phyloP scores from a whole-genome alignment of 192 early-diverging fungal genomes.

The Coemansia sp. region DNA sequence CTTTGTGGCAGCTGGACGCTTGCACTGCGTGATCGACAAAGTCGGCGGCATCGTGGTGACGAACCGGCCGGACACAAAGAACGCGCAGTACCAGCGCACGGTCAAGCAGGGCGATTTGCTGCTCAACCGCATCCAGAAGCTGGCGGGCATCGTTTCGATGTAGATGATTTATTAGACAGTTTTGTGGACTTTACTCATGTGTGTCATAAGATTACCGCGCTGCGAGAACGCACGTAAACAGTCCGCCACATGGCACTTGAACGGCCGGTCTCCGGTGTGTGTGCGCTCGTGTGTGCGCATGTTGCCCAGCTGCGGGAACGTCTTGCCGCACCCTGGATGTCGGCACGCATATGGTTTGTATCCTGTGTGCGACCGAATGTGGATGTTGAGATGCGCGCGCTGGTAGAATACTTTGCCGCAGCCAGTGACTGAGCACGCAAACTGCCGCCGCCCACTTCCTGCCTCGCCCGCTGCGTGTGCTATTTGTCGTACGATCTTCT shows the following conservation, averaged over 20 bases:
- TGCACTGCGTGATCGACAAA: constrained; percentile 99
- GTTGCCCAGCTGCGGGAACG: constrained; percentile 79
- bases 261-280: constrained; percentile 75
- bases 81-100: constrained; percentile 93
- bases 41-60: constrained; percentile 96
- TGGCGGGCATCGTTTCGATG: constrained; percentile 88
- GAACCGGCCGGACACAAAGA: constrained; percentile 97
- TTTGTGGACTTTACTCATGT: constrained; percentile 47
- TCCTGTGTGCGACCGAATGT: constrained; percentile 58
- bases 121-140: constrained; percentile 93
- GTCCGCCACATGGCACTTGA: constrained; percentile 60
- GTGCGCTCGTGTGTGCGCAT: constrained; percentile 79
- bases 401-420: constrained; percentile 68
- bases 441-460: constrained; percentile 40
- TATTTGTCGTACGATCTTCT: constrained; percentile 41
- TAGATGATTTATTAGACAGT: constrained; percentile 35
- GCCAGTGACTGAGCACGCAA: constrained; percentile 51
- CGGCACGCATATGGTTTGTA: constrained; percentile 60
- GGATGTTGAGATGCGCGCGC: constrained; percentile 71
- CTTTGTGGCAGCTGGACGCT: constrained; percentile 91
- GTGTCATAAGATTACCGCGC: constrained; percentile 64
- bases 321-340: constrained; percentile 68
- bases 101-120: constrained; percentile 97
- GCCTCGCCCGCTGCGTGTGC: constrained; percentile 48
- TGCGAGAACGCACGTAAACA: constrained; percentile 76